Evolutionary conservation across 1,284 basidiomycete species (phyloP), one percentile per base, ranked within the genome.

Genomic region (Fomitiporia mediterranea): DNA sequence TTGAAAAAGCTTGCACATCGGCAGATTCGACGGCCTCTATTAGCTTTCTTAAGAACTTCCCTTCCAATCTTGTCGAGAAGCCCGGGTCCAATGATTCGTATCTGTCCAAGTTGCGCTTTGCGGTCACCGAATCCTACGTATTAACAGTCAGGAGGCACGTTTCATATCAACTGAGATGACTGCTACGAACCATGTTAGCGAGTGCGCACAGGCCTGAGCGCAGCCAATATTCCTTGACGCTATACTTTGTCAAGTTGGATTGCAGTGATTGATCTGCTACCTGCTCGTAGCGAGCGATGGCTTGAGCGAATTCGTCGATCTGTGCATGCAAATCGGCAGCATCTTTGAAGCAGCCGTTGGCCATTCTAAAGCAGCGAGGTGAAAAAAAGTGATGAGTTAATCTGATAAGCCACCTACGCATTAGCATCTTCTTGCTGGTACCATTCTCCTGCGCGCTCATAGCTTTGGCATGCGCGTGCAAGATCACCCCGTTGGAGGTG

Each of bases 211-310:
- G 74, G 32, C 84, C 85, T 2, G 94, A 83, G 64, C 87, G 83
- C 43, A 99, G 78, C 87, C 94, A 98, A 70, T 97, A 98, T 67
- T 99, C 96, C 74, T 98, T 99, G 64, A 98, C 96, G 61, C 91
- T 94, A 75, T 98, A 99, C 72, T 94, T 94, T n/a, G 97, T 99
- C 64, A 99, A 74, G 17, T 88, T 79, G 51, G 89, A 94, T 2
- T 77, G 77, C 48, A 99, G 75, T 15, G 89, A 92, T 70, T 91
- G 86, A 61, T 89, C 81, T 1, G 95, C 97, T 44, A 99, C 94
- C 65, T 90, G 85, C 67, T 93, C 88, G 68, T 97, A 98, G 60
- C 86, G 85, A 61, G 86, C 80, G 65, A 98, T 93, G 2, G 97
- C 94, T 60, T 84, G 79, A 9, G 83, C 77, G 70, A 86, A 98